A percentile compares a stretch with the other conserved stretches of the same genome.
phyloP scores from a whole-genome alignment of 208 protist genomes.

The Trypanosomatidae sp. region DNA sequence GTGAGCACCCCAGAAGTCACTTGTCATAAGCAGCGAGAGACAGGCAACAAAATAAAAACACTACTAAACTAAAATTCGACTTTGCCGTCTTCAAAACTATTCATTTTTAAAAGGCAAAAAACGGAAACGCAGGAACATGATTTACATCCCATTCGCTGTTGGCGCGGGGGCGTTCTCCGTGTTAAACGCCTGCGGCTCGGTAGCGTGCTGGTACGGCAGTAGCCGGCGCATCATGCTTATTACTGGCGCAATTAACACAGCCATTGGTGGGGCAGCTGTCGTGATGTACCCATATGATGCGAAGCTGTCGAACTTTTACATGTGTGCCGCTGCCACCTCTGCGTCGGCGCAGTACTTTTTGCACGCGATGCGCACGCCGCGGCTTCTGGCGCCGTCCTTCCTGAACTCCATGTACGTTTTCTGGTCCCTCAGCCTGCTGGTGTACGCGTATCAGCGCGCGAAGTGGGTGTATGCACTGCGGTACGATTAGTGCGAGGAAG shows the following conservation, averaged over 20 bases:
- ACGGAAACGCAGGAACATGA: too few relatives aligned
- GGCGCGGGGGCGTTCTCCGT: conserved; percentile 52
- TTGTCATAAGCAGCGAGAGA: too few relatives aligned
- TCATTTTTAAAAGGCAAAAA: too few relatives aligned
- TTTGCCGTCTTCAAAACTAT: too few relatives aligned
- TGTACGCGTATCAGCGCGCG: conserved; percentile 49
- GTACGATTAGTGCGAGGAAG: too few relatives aligned
- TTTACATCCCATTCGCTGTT: conserved; percentile 63
- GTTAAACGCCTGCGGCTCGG: conserved; percentile 60
- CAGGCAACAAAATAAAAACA: too few relatives aligned
- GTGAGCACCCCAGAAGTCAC: too few relatives aligned
- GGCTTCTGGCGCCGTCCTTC: conserved; percentile 32
- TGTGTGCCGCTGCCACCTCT: conserved; percentile 43
- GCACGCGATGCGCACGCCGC: conserved; percentile 62
- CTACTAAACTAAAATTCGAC: too few relatives aligned
- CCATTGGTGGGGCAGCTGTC: conserved; percentile 42
- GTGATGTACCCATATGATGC: conserved; percentile 53
- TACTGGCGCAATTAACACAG: conserved; percentile 70
- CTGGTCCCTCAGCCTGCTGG: conserved; percentile 54
- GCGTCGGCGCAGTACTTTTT: conserved; percentile 65
- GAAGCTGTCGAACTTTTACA: conserved; percentile 58
- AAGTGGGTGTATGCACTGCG: conserved; percentile 67
- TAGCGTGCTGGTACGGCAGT: conserved; percentile 61
- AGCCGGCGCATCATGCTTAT: conserved; percentile 64
- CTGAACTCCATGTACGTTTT: conserved; percentile 41